Evolutionary conservation across 768 basidiomycete genomes (phyloP), one percentile per base, ranked within the genome.

Genomic region (Krasilnikovozyma curviuscula): DNA sequence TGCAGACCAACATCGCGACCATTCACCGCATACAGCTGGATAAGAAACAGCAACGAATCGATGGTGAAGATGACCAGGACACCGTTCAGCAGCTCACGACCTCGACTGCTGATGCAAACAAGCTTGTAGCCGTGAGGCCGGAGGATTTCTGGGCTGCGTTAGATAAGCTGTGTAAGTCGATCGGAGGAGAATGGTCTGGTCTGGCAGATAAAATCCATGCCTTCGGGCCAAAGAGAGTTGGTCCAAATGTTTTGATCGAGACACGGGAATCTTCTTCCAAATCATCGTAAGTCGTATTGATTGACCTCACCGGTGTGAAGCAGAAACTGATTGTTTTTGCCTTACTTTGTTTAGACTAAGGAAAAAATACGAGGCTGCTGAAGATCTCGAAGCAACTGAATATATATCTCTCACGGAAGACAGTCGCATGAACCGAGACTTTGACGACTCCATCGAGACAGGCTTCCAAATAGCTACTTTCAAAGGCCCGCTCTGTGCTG

Each of bases 401-500:
- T 44, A 25, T 29, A 18, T 30, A 4, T 44, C 42, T 16, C 34
- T 16, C 8, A 32, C 35, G 19, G 50, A 52, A 27, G 28, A 52
- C 24, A 40, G 31, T 16, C 50, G 50, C 9, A 46, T 52, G n/a
- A 33, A 46, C 16, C 40, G 50, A n/a, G 76, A 85, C 53, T 83
- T 95, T 53, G 79, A 88, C 55, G 76, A 76, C 46, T 72, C 81
- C 54, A 70, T 97, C 27, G 88, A 95, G 62, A 81, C 79, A 4
- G 91, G 89, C 2, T 98, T 98, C 66, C 89, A 93, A 65, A 73
- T 97, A 40, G 89, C 86, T 0, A 81, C 80, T 1, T 81, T 86
- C 62, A 85, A 89, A 64, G 93, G 93, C 0, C 91, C 93, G 12
- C 65, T 98, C 18, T 97, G 93, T 56, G 81, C 79, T 7, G 93